These are phyloP conservation scores for Apophysomyces trapeziformis DNA, from an alignment of 371 early-diverging fungal species.

Conservation along the genomic window DNA sequence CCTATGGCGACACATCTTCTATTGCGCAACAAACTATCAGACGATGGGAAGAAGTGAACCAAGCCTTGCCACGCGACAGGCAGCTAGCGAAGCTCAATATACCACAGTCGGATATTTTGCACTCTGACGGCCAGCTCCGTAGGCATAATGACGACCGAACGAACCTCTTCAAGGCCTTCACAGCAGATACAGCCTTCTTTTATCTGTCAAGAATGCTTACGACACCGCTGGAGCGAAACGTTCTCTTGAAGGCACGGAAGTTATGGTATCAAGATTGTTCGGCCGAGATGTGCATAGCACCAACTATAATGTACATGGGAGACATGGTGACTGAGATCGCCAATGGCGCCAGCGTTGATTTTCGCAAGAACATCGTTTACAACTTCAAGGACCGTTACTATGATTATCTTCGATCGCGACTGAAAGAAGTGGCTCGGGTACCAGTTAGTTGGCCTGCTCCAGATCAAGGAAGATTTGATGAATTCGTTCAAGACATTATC, in stretches of 20 bases:
- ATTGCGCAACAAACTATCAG: slow-evolving; percentile 11
- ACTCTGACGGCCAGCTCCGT: neutral
- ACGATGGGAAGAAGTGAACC: neutral
- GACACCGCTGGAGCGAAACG: neutral
- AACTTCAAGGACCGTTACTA: neutral
- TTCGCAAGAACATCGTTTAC: slow-evolving; percentile 4
- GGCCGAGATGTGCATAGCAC: neutral
- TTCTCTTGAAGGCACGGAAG: slow-evolving; percentile 11
- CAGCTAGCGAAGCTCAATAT: neutral
- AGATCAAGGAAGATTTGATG: neutral
- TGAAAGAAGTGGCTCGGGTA: neutral
- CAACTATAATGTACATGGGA: neutral
- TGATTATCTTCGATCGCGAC: neutral
- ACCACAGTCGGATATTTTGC: neutral
- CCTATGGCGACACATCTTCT: slow-evolving; percentile 7
- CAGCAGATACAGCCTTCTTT: neutral
- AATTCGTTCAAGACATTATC: neutral
- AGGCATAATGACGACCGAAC: neutral
- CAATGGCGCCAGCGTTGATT: neutral
- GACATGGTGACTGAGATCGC: slow-evolving; percentile 1
- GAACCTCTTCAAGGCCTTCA: slow-evolving; percentile 13
- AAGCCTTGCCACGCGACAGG: neutral
- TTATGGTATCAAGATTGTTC: slow-evolving; percentile 6
- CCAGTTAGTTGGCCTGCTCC: slow-evolving; percentile 2
- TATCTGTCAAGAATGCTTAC: neutral